Conservation (phyloP, 257 asterid genomes). For the Schizonepeta tenuifolia region DNA sequence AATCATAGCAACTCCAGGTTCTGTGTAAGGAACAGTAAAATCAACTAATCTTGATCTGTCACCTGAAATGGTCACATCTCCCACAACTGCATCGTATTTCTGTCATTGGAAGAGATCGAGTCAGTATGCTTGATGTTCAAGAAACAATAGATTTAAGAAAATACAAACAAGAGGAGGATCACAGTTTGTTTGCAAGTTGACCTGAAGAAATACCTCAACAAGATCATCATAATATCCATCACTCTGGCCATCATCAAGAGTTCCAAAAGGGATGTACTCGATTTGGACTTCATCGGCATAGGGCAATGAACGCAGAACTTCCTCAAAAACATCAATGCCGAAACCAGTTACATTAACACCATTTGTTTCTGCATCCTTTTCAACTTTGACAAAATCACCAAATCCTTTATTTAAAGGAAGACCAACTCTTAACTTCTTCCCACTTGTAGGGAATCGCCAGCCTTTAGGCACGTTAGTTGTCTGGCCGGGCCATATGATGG, state of each 20-base stretch:
- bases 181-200: too few relatives aligned
- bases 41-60: constrained; percentile 39
- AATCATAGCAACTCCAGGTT: constrained; percentile 40
- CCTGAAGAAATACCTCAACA: not conserved
- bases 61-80: constrained; percentile 42
- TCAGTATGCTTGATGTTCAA: too few relatives aligned
- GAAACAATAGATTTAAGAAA: too few relatives aligned
- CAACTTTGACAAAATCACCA: constrained; percentile 38
- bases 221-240: constrained; percentile 35
- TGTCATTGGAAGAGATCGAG: too few relatives aligned
- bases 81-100: constrained; percentile 39
- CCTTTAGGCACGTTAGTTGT: constrained; percentile 47
- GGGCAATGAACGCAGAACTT: constrained; percentile 34
- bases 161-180: too few relatives aligned
- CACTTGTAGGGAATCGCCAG: constrained; percentile 52
- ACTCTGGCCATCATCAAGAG: constrained; percentile 5
- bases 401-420: constrained; percentile 44
- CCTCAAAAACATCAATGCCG: constrained; percentile 41
- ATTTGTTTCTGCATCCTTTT: constrained; percentile 42
- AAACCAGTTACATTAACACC: constrained; percentile 39
- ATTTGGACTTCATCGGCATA: constrained; percentile 32
- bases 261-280: constrained; percentile 38
- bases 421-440: constrained; percentile 47
- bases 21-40: constrained; percentile 50
- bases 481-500: constrained; percentile 57